Evolutionary conservation across 768 basidiomycete genomes (phyloP), one percentile per base, ranked within the genome.

Genomic region (Naganishia vishniacii): DNA sequence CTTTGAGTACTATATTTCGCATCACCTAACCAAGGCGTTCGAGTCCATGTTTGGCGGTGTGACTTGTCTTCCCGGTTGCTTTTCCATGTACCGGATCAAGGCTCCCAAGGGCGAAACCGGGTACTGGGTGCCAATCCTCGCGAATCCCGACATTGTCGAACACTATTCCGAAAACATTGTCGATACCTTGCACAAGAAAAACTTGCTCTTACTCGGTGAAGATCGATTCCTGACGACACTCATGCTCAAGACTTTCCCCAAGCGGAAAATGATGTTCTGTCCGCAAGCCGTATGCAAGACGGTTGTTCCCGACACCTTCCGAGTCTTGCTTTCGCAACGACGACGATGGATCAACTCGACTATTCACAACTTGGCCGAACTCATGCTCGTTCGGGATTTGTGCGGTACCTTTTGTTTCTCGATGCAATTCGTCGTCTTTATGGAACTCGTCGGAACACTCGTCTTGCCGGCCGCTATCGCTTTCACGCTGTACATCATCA

Each of bases 321-420:
- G 85, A 37, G 85, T 98, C 18, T 81, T 98, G 40, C 83, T 98
- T 34, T 95, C 91, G 4, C 95, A 99, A 75, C 89, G 95, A 71
- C 88, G 94, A 72, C 87, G 95, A 67, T 99, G 95, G 95, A 99
- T 99, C 80, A 99, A 98, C 80, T 97, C 93, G 62, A 99, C 94
- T 0, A 86, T 98, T 41, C 95, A 99, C 80, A 99, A 99, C 72
- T 81, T 98, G 45, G 87, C 88, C n/a, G 94, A 98, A 75, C 82
- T 99, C 64, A 79, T 98, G 32, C 83, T 97, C 53, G 94, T 99
- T 26, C 86, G 93, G 25, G 95, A 99, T 77, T 84, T 98, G n/a
- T 99, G 94, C 70, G 95, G 95, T 48, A 97, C 93, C 2, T 99
- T 98, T 86, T 99, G 95, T 81, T 98, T 99, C 84, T 93, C 91